Base-by-base conservation (phyloP, 2,329 filamentous ascomycete genomes). In the Arthrobotrys conoides region DNA sequence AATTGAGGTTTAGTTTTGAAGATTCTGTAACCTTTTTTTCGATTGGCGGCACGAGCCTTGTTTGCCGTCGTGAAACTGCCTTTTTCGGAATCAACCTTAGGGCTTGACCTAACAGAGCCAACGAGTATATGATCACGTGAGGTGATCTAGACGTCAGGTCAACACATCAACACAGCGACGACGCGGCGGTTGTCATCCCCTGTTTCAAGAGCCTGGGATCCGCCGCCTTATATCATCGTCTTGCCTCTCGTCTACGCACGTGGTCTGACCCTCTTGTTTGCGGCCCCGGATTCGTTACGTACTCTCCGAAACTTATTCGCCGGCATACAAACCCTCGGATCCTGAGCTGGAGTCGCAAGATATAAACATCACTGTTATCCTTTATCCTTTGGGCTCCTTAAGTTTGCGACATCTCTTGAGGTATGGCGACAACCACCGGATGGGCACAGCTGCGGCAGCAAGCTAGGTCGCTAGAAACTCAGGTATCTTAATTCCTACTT, bases 371-470 rank as follows among this genome's bases (percentile, higher is more conserved):
- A 27, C 22, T 20, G 9, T 27, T 20, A 49, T 48, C 61, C 16
- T 59, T 30, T 41, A 49, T 33, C 44, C 61, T 30, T n/a, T 59
- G 44, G n/a, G 44, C 10, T 9, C 36, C 18, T 20, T 12, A 38
- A 14, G 24, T n/a, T 36, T 30, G 44, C 55, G 36, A 49, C 24
- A 51, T 70, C 71, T n/a, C 22, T 44, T 61, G 14, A 66, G 33
- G 44, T 51, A 79, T 79, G 76, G 57, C 76, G 46, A 79, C 69
- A 18, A 24, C 64, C 80, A 87, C 89, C 80, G 91, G 94, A 86
- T 99, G 96, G 96, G 91, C 93, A 83, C 94, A 97, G 86, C 88
- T 98, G 82, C 92, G 96, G 82, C 94, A 97, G 84, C 95, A 98
- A 86, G 93, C 94, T 79, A 89, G 96, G 82, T 90, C 91, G 53